Percentiles rank a stretch among this genome's conserved stretches.
phyloP scores from a whole-genome alignment of 352 stramenopile genomes.

The Phytopythium chamaehyphon region DNA sequence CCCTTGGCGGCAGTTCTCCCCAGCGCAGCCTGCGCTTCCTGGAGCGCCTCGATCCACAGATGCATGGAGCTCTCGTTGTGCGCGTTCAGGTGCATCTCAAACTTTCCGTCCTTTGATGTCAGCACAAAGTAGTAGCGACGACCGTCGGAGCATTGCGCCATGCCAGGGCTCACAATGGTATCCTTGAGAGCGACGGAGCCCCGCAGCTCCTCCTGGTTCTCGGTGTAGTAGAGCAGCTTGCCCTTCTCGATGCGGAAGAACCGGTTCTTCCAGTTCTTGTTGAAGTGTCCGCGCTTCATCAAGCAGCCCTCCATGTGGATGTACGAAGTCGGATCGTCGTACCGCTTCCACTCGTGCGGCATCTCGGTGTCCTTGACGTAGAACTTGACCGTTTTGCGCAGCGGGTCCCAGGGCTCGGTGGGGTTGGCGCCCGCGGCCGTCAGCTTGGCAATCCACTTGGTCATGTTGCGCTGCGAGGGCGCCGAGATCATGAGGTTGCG shows the following conservation, averaged over 20 bases:
- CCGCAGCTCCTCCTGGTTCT: slow-evolving; percentile 72
- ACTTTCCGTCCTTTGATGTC: slow-evolving; percentile 73
- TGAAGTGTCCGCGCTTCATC: slow-evolving; percentile 77
- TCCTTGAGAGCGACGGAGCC: slow-evolving; percentile 70
- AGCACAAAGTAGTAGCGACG: slow-evolving; percentile 85
- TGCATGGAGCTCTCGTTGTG: slow-evolving; percentile 84
- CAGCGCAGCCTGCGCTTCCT: slow-evolving; percentile 68
- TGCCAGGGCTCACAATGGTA: slow-evolving; percentile 78
- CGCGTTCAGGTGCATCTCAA: slow-evolving; percentile 84
- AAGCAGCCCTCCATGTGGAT: slow-evolving; percentile 86
- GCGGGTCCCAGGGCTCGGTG: slow-evolving; percentile 68
- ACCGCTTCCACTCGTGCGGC: slow-evolving; percentile 82
- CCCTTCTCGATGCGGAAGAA: slow-evolving; percentile 86
- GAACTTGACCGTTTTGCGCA: slow-evolving; percentile 81
- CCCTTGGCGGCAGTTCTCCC: slow-evolving; percentile 39
- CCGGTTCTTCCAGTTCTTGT: slow-evolving; percentile 88
- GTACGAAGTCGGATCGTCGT: slow-evolving; percentile 82
- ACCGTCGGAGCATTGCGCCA: slow-evolving; percentile 76
- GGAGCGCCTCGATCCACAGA: slow-evolving; percentile 80
- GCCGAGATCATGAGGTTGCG: slow-evolving; percentile 84
- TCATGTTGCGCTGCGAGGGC: slow-evolving; percentile 68
- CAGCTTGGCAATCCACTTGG: slow-evolving; percentile 78
- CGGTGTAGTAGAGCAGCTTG: slow-evolving; percentile 79
- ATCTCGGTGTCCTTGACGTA: slow-evolving; percentile 66
- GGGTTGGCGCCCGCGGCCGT: slow-evolving; percentile 65